Percentiles rank a stretch among this genome's conserved stretches.
phyloP scores from a whole-genome alignment of 2,329 filamentous ascomycete species.

The Penicillium sp. region DNA sequence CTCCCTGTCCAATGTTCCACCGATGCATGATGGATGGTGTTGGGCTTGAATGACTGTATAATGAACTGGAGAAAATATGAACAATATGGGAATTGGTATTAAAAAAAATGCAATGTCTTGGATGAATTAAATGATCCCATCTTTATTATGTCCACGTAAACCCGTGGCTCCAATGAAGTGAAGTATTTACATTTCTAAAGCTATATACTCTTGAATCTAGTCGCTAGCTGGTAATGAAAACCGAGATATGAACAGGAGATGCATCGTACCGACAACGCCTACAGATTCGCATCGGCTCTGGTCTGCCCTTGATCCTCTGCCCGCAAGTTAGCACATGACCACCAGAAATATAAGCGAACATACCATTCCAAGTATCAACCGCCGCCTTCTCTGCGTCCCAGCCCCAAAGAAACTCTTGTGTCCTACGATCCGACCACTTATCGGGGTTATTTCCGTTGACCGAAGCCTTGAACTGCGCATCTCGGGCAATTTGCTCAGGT shows the following conservation, averaged over 20 bases:
- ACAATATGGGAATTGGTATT: slow-evolving; percentile 10
- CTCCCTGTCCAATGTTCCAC: slow-evolving; percentile 9
- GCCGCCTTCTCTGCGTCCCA: slow-evolving; percentile 40
- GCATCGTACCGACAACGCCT: not conserved
- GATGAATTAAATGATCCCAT: not conserved
- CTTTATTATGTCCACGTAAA: not conserved
- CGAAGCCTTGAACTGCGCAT: slow-evolving; percentile 40
- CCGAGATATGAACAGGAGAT: not conserved
- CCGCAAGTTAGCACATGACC: slow-evolving; percentile 1
- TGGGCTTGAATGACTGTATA: slow-evolving; percentile 28
- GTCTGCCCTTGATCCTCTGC: not conserved
- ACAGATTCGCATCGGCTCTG: slow-evolving; percentile 21
- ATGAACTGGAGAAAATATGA: slow-evolving; percentile 25
- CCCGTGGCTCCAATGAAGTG: not conserved
- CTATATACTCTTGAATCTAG: slow-evolving; percentile 4
- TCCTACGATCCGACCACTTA: slow-evolving; percentile 66
- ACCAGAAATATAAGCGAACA: not conserved
- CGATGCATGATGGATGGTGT: slow-evolving; percentile 15
- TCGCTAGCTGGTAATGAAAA: not conserved
- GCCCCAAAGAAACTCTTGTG: slow-evolving; percentile 52
- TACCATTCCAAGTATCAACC: slow-evolving; percentile 34
- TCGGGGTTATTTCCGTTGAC: slow-evolving; percentile 49
- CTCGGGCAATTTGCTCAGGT: slow-evolving; percentile 40
- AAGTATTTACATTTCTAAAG: slow-evolving; percentile 5
- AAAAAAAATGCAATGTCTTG: slow-evolving; percentile 8